phyloP scores from a whole-genome alignment of 2,329 filamentous ascomycete species.

The Rutstroemia sydowiana region DNA sequence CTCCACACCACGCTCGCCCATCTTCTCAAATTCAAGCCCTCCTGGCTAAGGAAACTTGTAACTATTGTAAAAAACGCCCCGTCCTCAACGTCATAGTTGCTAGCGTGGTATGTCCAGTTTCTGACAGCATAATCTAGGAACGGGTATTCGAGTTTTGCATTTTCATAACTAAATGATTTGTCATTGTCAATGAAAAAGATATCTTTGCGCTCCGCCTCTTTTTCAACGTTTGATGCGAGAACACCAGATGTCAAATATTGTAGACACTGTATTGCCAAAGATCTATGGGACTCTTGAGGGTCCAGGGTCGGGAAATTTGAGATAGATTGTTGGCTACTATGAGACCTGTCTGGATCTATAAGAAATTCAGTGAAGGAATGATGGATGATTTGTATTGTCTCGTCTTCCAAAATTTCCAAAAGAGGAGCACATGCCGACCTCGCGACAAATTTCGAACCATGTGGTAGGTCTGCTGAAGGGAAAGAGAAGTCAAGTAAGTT shows the following conservation, averaged over 20 bases:
- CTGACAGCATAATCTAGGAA: background rate
- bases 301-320: too few relatives aligned
- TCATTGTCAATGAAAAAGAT: background rate
- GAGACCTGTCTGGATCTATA: slow-evolving; percentile 18
- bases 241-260: too few relatives aligned
- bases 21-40: background rate
- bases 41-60: background rate
- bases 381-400: slow-evolving; percentile 38
- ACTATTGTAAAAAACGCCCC: background rate
- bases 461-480: background rate
- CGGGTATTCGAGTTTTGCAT: background rate
- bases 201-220: too few relatives aligned
- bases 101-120: background rate
- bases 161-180: background rate
- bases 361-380: slow-evolving; percentile 43
- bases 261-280: too few relatives aligned
- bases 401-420: slow-evolving; percentile 39
- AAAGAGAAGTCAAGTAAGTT: background rate
- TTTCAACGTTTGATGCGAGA: too few relatives aligned
- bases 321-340: too few relatives aligned
- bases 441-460: slow-evolving; percentile 31
- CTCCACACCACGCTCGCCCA: background rate
- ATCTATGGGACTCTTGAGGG: too few relatives aligned
- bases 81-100: background rate
- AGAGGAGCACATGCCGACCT: slow-evolving; percentile 34